phyloP scores from a whole-genome alignment of 495 filamentous ascomycete genomes.

The Lophiotrema nucula region DNA sequence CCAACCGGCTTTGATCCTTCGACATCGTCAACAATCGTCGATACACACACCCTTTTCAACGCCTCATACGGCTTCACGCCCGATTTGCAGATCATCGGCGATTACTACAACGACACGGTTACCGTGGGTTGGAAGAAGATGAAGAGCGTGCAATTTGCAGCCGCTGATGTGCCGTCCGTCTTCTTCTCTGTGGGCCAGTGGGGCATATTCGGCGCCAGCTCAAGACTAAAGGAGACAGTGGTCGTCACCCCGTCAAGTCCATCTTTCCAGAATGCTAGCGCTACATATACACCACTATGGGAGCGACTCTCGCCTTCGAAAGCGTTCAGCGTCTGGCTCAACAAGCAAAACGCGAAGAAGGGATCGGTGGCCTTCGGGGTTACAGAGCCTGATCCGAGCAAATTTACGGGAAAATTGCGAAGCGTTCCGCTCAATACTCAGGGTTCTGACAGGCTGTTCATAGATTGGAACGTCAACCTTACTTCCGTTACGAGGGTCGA shows the following conservation, averaged over 20 bases:
- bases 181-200: background rate
- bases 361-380: conserved; percentile 5
- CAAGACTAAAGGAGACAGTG: background rate
- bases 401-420: background rate
- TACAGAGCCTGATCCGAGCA: background rate
- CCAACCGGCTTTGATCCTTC: background rate
- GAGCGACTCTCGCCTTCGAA: background rate
- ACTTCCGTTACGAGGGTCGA: background rate
- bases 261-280: background rate
- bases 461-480: conserved; percentile 1
- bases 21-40: background rate
- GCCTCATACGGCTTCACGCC: conserved; percentile 6
- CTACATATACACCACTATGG: conserved; percentile 1
- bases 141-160: background rate
- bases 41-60: background rate
- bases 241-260: background rate
- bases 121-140: background rate
- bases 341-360: background rate
- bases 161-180: background rate
- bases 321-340: conserved; percentile 4
- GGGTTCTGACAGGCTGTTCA: background rate
- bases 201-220: conserved; percentile 6
- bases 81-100: background rate
- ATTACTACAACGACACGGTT: conserved; percentile 7
- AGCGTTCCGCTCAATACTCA: background rate